A percentile compares a stretch with the other conserved stretches of the same genome.
These are phyloP conservation scores for Hsuehochloa calcarea DNA, from an alignment of 176 grass and related monocot species.

Conservation along the genomic window DNA sequence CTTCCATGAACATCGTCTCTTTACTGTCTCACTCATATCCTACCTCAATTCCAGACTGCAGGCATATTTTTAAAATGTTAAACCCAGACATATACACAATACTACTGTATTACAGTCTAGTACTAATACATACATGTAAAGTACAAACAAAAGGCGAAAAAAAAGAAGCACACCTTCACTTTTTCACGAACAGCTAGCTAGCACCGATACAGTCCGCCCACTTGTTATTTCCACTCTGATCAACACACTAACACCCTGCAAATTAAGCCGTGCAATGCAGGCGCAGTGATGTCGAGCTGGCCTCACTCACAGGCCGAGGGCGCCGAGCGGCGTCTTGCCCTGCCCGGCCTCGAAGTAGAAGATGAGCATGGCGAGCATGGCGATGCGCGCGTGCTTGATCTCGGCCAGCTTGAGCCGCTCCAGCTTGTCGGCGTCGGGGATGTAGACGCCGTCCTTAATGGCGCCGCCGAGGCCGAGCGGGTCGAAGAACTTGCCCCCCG, in stretches of 20 bases:
- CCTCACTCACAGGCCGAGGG: slow-evolving; percentile 61
- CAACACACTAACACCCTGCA: not conserved
- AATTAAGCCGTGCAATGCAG: not conserved
- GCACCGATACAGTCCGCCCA: not conserved
- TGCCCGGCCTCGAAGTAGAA: slow-evolving; percentile 99
- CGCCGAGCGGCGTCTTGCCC: slow-evolving; percentile 93
- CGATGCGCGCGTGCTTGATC: slow-evolving; percentile 93
- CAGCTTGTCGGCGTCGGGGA: slow-evolving; percentile 75
- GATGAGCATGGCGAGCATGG: slow-evolving; percentile 96
- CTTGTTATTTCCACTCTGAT: not conserved
- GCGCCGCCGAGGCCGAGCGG: slow-evolving; percentile 67
- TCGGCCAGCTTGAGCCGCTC: slow-evolving; percentile 92
- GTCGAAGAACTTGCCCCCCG: slow-evolving; percentile 98
- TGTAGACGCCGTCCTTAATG: slow-evolving; percentile 64
- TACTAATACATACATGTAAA: no score
- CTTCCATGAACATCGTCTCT: no score
- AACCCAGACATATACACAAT: no score
- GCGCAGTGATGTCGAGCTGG: no score
- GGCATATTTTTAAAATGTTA: no score
- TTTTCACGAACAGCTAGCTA: no score
- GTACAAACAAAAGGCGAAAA: no score
- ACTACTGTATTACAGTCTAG: no score
- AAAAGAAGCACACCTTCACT: no score
- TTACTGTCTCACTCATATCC: no score
- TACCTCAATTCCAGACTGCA: no score